phyloP scores from a whole-genome alignment of 768 basidiomycete species.

The Phaffia tasmanica region DNA sequence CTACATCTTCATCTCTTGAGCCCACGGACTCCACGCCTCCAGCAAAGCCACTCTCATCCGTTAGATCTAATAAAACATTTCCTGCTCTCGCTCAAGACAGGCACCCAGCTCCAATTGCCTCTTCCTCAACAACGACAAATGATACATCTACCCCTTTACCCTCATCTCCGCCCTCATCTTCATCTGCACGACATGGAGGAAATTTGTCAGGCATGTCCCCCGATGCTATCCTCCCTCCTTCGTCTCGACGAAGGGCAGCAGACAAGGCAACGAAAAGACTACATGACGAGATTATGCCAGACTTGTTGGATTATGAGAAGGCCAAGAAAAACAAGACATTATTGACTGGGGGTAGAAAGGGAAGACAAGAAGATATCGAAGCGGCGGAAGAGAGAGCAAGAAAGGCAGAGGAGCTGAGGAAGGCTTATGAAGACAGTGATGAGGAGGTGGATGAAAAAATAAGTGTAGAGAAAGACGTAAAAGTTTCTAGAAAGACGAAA shows the following conservation, averaged over 20 bases:
- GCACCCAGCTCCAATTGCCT: neutral
- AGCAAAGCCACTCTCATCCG: neutral
- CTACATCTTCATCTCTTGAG: neutral
- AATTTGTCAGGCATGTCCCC: conserved; percentile 1
- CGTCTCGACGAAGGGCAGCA: conserved; percentile 45
- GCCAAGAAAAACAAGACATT: conserved; percentile 45
- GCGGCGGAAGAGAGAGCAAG: conserved; percentile 22
- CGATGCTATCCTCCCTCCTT: conserved; percentile 17
- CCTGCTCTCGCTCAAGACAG: neutral
- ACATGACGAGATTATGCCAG: conserved; percentile 58
- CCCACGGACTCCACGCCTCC: neutral
- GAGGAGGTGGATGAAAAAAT: conserved; percentile 12
- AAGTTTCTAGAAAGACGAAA: conserved; percentile 6
- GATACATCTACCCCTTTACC: neutral
- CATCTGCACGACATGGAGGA: neutral
- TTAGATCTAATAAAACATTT: neutral
- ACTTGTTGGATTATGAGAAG: conserved; percentile 56
- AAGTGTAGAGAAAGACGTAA: neutral
- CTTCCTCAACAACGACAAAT: neutral
- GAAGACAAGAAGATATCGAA: conserved; percentile 18
- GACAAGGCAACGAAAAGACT: conserved; percentile 46
- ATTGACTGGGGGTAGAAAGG: conserved; percentile 22
- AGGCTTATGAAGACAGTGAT: neutral
- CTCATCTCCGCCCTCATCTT: neutral
- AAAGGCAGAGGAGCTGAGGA: conserved; percentile 17